These are phyloP conservation scores for Suhomyces prunicola DNA, from an alignment of 805 yeast genomes.

Conservation along the genomic window DNA sequence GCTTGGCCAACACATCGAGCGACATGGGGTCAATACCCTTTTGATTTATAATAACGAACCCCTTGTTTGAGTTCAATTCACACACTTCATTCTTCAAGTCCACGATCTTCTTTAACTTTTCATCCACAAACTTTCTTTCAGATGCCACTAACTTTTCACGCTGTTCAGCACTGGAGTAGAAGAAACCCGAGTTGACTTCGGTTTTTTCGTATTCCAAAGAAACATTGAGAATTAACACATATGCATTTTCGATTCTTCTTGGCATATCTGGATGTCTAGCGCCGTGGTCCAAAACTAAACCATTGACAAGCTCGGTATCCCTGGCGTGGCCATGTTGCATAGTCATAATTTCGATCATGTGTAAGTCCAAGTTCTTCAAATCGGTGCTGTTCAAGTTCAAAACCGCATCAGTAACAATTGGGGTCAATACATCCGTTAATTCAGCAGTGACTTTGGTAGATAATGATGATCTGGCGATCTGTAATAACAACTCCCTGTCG, in stretches of 20 bases:
- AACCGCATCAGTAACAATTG: slow-evolving; percentile 96
- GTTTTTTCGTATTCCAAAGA: slow-evolving; percentile 96
- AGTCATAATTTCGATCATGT: slow-evolving; percentile 97
- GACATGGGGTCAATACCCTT: slow-evolving; percentile 99
- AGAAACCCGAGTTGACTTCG: slow-evolving; percentile 95
- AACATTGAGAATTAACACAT: slow-evolving; percentile 84
- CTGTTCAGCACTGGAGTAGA: slow-evolving; percentile 92
- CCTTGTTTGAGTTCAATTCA: slow-evolving; percentile 63
- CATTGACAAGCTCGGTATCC: slow-evolving; percentile 79
- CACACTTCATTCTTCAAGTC: slow-evolving; percentile 93
- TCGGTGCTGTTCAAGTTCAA: slow-evolving; percentile 59
- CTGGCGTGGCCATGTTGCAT: slow-evolving; percentile 91
- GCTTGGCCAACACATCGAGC: slow-evolving; percentile 86
- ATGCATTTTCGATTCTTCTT: slow-evolving; percentile 75
- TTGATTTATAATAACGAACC: slow-evolving; percentile 93
- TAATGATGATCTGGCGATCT: slow-evolving; percentile 87
- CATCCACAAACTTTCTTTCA: slow-evolving; percentile 93
- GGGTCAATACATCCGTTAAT: slow-evolving; percentile 76
- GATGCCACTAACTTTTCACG: slow-evolving; percentile 90
- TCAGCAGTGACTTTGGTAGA: slow-evolving; percentile 81
- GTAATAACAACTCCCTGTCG: slow-evolving; percentile 84
- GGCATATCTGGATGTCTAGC: slow-evolving; percentile 99
- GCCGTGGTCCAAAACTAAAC: slow-evolving; percentile 95
- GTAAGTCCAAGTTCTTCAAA: slow-evolving; percentile 66
- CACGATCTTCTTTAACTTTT: slow-evolving; percentile 83